Evolutionary conservation across 73 alveolate genomes (phyloP).

Genomic region (Blepharisma japonicum): DNA sequence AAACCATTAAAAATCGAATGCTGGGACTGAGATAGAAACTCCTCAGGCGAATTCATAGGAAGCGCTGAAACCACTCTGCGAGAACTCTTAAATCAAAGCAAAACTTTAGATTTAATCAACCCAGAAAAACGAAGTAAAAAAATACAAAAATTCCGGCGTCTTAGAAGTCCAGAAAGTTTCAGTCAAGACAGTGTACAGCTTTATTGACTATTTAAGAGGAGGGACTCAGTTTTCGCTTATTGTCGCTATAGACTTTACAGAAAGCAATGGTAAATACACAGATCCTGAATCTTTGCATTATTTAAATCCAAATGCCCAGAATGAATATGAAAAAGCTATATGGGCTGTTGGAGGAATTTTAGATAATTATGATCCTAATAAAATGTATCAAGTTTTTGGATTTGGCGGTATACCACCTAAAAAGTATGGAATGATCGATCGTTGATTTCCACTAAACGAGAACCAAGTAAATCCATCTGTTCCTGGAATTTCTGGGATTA

Average conservation of each 20-base stretch:
- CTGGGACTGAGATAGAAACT: constrained; percentile 50
- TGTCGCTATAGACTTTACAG: constrained; percentile 91
- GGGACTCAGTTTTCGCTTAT: constrained; percentile 70
- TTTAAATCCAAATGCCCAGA: constrained; percentile 39
- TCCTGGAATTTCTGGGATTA: constrained; percentile 52
- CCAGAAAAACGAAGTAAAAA: constrained; percentile 18
- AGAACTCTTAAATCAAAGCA: constrained; percentile 35
- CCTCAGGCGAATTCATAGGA: constrained; percentile 64
- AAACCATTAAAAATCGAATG: constrained; percentile 62
- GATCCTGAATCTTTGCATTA: constrained; percentile 62
- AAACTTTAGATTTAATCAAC: constrained; percentile 36
- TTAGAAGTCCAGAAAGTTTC: background rate
- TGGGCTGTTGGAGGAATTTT: constrained; percentile 65
- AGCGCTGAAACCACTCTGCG: constrained; percentile 42
- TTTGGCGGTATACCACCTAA: constrained; percentile 88
- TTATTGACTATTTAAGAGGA: constrained; percentile 63
- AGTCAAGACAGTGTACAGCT: constrained; percentile 13
- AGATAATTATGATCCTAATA: constrained; percentile 75
- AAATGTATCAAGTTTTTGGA: constrained; percentile 83
- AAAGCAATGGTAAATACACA: constrained; percentile 72
- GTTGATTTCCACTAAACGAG: constrained; percentile 84
- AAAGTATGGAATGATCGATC: constrained; percentile 49
- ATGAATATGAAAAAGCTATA: constrained; percentile 83
- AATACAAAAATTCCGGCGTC: constrained; percentile 29
- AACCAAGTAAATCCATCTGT: constrained; percentile 60